phyloP scores from a whole-genome alignment of 73 alveolate genomes.

The Paramecium octaurelia region DNA sequence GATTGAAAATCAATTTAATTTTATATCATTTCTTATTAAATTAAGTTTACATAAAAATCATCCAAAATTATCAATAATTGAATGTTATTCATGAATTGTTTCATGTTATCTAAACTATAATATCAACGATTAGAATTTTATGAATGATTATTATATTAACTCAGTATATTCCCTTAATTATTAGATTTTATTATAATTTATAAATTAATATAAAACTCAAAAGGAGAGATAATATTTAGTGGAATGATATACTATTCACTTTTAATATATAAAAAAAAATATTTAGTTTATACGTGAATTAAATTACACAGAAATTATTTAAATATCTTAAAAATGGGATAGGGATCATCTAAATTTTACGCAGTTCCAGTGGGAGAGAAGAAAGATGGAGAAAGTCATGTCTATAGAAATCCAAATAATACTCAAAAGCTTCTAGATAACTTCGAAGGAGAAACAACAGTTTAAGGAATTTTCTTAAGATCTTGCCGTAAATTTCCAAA shows the following conservation, averaged over 20 bases:
- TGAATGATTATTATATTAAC: too few species aligned
- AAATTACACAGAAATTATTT: neutral
- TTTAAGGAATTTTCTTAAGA: conserved; percentile 17
- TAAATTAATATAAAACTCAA: neutral
- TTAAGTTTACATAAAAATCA: too few species aligned
- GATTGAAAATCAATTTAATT: too few species aligned
- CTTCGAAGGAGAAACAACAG: conserved; percentile 21
- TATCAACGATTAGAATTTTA: too few species aligned
- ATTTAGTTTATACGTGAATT: neutral
- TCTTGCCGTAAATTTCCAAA: neutral
- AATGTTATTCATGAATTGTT: too few species aligned
- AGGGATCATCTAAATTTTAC: conserved; percentile 52
- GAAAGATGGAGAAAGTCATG: conserved; percentile 76
- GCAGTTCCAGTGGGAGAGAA: conserved; percentile 74
- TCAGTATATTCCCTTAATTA: neutral
- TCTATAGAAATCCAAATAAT: conserved; percentile 68
- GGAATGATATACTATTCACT: neutral
- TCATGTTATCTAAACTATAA: too few species aligned
- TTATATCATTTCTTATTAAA: too few species aligned
- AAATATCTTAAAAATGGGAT: conserved; percentile 8
- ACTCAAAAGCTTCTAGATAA: conserved; percentile 39
- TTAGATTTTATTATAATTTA: neutral
- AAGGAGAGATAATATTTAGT: neutral
- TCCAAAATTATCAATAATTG: too few species aligned
- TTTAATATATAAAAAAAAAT: neutral